Percentiles rank a stretch among this genome's conserved stretches.
These are phyloP conservation scores for Lipomyces mesembrius DNA, from an alignment of 805 yeast species.

Conservation along the genomic window DNA sequence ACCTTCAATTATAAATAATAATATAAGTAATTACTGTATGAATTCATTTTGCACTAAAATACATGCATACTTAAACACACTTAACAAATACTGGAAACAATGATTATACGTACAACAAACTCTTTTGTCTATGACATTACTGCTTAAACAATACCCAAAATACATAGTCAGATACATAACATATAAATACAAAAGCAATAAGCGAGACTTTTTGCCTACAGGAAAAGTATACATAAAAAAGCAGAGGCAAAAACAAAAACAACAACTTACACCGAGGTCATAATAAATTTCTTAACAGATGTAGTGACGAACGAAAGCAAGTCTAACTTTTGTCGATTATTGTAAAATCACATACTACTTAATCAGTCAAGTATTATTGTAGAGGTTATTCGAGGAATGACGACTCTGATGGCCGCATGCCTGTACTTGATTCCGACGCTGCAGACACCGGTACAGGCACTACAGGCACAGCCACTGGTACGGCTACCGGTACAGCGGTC, in stretches of 20 bases:
- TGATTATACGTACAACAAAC: background rate
- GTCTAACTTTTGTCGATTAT: background rate
- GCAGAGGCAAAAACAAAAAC: background rate
- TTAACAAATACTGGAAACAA: background rate
- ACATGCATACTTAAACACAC: background rate
- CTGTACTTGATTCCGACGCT: background rate
- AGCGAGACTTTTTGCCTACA: background rate
- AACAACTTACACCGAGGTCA: background rate
- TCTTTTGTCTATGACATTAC: background rate
- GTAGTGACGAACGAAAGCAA: background rate
- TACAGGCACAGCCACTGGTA: background rate
- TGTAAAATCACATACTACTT: background rate
- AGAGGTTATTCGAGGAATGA: background rate
- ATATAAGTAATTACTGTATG: background rate
- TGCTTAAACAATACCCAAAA: background rate
- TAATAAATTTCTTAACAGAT: background rate
- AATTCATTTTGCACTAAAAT: background rate
- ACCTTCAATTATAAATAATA: background rate
- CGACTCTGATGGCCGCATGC: background rate
- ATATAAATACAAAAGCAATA: background rate
- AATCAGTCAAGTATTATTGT: background rate
- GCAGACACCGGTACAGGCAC: background rate
- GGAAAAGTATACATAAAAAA: background rate
- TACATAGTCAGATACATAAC: slow-evolving; percentile 1
- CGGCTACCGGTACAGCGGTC: background rate